Percentiles rank a stretch among this genome's conserved stretches.
These are phyloP conservation scores for Sclerotinia trifoliorum DNA, from an alignment of 2,329 filamentous ascomycete genomes.

Conservation along the genomic window DNA sequence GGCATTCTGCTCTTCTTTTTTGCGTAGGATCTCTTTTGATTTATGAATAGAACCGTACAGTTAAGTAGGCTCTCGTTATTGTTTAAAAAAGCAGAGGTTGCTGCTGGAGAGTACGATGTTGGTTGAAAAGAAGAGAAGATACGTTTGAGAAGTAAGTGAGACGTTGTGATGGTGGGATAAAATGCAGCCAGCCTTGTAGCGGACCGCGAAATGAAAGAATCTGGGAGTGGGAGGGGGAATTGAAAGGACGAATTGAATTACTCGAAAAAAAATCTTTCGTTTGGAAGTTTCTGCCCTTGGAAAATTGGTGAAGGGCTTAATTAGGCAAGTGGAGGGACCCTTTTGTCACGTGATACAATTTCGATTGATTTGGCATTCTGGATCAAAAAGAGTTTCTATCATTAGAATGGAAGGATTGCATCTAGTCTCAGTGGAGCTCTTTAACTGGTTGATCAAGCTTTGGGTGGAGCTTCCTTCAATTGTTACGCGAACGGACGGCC, in stretches of 20 bases:
- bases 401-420: not conserved
- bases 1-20: slow-evolving; percentile 63
- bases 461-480: not conserved
- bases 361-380: not conserved
- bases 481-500: slow-evolving; percentile 7
- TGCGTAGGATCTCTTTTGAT: slow-evolving; percentile 56
- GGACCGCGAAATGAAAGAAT: slow-evolving; percentile 19
- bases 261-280: slow-evolving; percentile 13
- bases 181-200: slow-evolving; percentile 28
- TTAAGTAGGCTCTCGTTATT: slow-evolving; percentile 38
- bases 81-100: slow-evolving; percentile 47
- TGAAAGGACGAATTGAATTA: slow-evolving; percentile 9
- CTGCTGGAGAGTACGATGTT: slow-evolving; percentile 52
- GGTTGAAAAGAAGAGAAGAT: slow-evolving; percentile 51
- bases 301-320: not conserved
- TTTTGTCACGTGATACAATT: not conserved
- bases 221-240: not conserved
- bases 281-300: slow-evolving; percentile 9
- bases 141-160: slow-evolving; percentile 40
- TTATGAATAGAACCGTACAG: slow-evolving; percentile 43
- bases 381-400: not conserved
- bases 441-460: not conserved
- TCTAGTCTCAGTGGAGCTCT: too few species aligned
- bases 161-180: slow-evolving; percentile 34
- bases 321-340: not conserved